Conservation (phyloP, 257 asterid species). For the Coffea eugenioides region DNA sequence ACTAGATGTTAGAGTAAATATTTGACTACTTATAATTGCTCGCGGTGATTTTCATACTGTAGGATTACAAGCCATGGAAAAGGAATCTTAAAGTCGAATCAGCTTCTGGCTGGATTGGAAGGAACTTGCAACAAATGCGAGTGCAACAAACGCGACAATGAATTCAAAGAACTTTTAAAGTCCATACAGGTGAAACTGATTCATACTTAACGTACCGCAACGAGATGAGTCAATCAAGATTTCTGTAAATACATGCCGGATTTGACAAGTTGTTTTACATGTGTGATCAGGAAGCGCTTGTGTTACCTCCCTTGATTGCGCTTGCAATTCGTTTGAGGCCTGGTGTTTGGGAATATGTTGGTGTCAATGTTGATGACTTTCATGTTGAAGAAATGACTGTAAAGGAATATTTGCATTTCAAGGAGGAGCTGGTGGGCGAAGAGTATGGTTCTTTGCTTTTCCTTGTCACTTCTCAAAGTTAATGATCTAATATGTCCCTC, state of each 20-base stretch:
- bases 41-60: background rate
- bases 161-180: conserved; percentile 70
- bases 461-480: background rate
- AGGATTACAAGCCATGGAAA: conserved; percentile 84
- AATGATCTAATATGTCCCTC: too few species aligned
- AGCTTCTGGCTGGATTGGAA: conserved; percentile 76
- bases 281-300: conserved; percentile 69
- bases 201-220: too few species aligned
- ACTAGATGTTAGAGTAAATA: too few species aligned
- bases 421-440: conserved; percentile 90
- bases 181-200: conserved; percentile 53
- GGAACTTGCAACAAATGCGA: conserved; percentile 19
- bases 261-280: too few species aligned
- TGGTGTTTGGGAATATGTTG: conserved; percentile 90
- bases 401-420: conserved; percentile 75
- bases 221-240: too few species aligned
- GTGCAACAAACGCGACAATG: conserved; percentile 47
- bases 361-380: conserved; percentile 66
- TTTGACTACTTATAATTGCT: too few species aligned
- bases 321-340: conserved; percentile 88
- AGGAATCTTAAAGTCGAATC: conserved; percentile 80
- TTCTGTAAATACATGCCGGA: background rate
- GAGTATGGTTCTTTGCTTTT: conserved; percentile 27
- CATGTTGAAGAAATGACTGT: conserved; percentile 76
- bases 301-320: conserved; percentile 89